phyloP scores from a whole-genome alignment of 768 basidiomycete species.

The Lactarius sanguifluus region DNA sequence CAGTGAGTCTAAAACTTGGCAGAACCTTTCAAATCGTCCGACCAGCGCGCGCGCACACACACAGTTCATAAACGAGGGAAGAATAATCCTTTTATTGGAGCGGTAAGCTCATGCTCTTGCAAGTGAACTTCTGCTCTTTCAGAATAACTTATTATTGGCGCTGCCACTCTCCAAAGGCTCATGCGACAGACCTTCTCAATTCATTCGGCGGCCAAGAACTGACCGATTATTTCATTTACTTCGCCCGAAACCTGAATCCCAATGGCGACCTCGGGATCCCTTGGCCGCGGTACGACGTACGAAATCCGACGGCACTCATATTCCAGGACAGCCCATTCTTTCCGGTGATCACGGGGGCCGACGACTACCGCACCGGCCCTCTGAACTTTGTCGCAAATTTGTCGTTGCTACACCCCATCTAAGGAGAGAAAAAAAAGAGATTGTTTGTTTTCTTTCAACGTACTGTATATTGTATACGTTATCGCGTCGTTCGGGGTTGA shows the following conservation, averaged over 20 bases:
- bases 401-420: conserved; percentile 23
- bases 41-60: background rate
- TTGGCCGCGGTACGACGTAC: conserved; percentile 18
- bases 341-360: background rate
- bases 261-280: conserved; percentile 1
- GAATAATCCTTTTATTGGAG: conserved; percentile 11
- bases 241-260: conserved; percentile 17
- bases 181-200: conserved; percentile 17
- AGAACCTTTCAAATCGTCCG: background rate
- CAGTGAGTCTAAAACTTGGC: conserved; percentile 2
- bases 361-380: conserved; percentile 17
- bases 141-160: background rate
- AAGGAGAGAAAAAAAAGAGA: no score
- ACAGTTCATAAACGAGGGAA: conserved; percentile 23
- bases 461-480: background rate
- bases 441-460: background rate
- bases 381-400: conserved; percentile 18
- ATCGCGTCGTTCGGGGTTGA: background rate
- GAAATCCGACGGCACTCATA: conserved; percentile 5
- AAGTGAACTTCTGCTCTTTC: no score
- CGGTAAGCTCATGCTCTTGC: conserved; percentile 4
- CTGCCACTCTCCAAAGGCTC: conserved; percentile 4
- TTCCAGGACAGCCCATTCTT: conserved; percentile 17
- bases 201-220: conserved; percentile 10
- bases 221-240: conserved; percentile 18